Base-by-base conservation (phyloP, 495 filamentous ascomycete genomes). In the Aspergillus campestris region DNA sequence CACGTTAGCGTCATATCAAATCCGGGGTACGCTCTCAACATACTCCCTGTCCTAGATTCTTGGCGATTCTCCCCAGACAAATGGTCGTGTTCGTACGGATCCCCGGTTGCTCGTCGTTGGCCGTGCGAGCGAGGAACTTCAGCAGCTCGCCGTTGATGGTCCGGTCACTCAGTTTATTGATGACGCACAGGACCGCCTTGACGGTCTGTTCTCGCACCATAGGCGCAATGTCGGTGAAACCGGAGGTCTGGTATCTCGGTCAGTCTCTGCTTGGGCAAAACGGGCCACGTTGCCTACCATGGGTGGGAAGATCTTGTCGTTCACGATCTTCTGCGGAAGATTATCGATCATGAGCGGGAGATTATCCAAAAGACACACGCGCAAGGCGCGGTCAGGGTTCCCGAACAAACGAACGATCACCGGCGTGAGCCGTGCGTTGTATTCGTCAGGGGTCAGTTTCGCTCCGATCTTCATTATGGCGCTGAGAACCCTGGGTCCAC, bases 61-160 rank as follows among this genome's bases (percentile, higher is more conserved):
- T 90, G 2, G 92, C 89, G 49, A 98, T 95, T 53, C 92, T 95
- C 10, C 92, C 92, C 8, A 98, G 66, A 58, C 92, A 97, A 28
- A 98, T 97, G 0, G 94, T 97, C 0, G 92, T 98, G 59, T 98
- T 98, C 6, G 92, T 98, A 48, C 92, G 79, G 42, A 98, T 98
- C 6, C 92, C 92, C 12, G 94, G 91, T 55, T 98, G 91, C 57
- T 96, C 91, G 50, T 98, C 92, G 53, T 97, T 97, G 32, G 92
- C 86, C 6, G 91, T 96, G 57, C 95, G 95, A 42, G 92, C 94
- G 15, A 98, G 72, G 58, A 94, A 84, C 59, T 84, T 86, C 30
- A 98, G 67, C 8, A 98, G 67, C 51, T 98, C 92, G 40, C 94
- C 92, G 54, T 98, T 97, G 54, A 96, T 79, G 15, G 83, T 87